Percentiles rank a stretch among this genome's conserved stretches.
phyloP scores from a whole-genome alignment of 352 stramenopile genomes.

The Pythium insidiosum region DNA sequence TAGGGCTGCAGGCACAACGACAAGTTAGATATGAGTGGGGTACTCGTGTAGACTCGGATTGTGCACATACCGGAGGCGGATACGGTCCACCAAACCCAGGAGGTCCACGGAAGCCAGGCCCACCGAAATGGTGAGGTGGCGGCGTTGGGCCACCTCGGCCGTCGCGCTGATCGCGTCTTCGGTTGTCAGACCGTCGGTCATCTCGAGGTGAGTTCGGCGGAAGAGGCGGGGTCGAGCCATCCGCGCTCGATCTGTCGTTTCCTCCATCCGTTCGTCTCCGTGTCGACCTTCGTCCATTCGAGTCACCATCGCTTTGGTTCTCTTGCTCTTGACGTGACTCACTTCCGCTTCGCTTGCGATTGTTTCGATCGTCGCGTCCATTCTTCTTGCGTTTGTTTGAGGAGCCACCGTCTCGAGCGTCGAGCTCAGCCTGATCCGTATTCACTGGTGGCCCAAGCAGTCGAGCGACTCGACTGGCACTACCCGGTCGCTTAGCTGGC shows the following conservation, averaged over 20 bases:
- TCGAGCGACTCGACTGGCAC: constrained; percentile 24
- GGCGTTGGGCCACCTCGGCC: constrained; percentile 7
- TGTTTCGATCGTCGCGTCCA: constrained; percentile 13
- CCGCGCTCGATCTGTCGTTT: constrained; percentile 17
- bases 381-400: constrained; percentile 55
- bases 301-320: constrained; percentile 15
- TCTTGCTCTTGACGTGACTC: constrained; percentile 20
- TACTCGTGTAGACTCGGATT: background rate
- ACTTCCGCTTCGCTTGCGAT: constrained; percentile 3
- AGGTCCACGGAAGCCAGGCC: constrained; percentile 50
- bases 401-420: constrained; percentile 50
- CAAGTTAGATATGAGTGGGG: background rate
- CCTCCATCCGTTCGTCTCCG: constrained; percentile 19
- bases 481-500: constrained; percentile 7
- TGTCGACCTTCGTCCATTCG: constrained; percentile 13
- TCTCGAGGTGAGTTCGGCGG: constrained; percentile 17
- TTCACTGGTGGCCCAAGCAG: constrained; percentile 68
- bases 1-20: constrained; percentile 31
- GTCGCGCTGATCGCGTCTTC: constrained; percentile 13
- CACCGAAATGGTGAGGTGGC: too few relatives aligned
- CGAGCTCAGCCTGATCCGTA: constrained; percentile 66
- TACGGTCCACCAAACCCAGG: constrained; percentile 60
- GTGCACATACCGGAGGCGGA: constrained; percentile 36
- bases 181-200: constrained; percentile 13
- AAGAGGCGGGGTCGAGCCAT: constrained; percentile 15